Base-by-base conservation (phyloP, 1,284 basidiomycete species). In the Gymnopus androsaceus region DNA sequence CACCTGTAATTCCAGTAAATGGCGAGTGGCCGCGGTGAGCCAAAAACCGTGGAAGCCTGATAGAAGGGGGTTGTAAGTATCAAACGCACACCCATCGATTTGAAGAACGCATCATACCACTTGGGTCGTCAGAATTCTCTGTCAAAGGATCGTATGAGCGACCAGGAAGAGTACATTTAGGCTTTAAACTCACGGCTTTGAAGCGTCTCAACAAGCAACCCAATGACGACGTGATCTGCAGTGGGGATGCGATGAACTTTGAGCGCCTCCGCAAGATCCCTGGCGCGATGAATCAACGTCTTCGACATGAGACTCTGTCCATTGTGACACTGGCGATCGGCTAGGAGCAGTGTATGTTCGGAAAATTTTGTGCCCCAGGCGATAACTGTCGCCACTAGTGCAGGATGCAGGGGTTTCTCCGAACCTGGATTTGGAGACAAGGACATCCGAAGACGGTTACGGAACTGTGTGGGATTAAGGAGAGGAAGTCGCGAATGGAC, bases 281-380 rank as follows among this genome's bases (percentile, higher is more conserved):
- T 81, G 40, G 91, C 86, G 40, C 92, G 83, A 66, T 89, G 81
- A 47, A 93, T 84, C 34, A 96, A 75, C 2, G 88, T 77, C 70
- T 88, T 90, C 4, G 90, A 88, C 8, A 97, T 76, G 25, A 85
- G 71, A 67, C 91, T 92, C 63, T 92, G 86, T 9, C 87, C 83
- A 38, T 75, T 74, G 54, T 85, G 86, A 60, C 85, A 84, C 49
- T 81, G 77, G 42, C 93, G 81, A 72, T 96, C 94, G 27, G 85
- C 82, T 5, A 86, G 77, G 45, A 96, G 82, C 59, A 94, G 72
- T 0, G 88, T 85, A 67, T 95, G 90, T 63, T 95, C 92, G 9
- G 90, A 91, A 69, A 96, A 96, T 64, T 94, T 93, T 40, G 92
- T 87, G 19, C 94, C 94, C 88, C 92, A 95, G 0, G 94, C 92